These are phyloP conservation scores for Sinapis alba DNA, from an alignment of 441 rosid species.

Conservation along the genomic window DNA sequence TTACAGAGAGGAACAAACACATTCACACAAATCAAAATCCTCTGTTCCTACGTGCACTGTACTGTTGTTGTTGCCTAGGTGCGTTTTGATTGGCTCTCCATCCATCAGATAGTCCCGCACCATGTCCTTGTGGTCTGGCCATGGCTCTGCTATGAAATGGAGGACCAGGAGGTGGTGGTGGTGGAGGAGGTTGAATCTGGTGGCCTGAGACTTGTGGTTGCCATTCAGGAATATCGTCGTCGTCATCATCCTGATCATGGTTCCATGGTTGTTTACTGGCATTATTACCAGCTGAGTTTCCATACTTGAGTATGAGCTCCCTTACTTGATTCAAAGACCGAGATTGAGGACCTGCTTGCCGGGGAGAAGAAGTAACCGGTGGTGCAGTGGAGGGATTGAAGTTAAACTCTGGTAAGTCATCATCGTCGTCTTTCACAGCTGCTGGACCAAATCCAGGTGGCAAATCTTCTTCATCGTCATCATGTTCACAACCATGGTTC, in stretches of 20 bases:
- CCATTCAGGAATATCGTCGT: constrained; percentile 28
- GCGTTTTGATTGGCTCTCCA: constrained; percentile 21
- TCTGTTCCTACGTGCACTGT: constrained; percentile 44
- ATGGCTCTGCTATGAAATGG: constrained; percentile 28
- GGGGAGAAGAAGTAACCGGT: constrained; percentile 19
- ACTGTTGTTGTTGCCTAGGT: constrained; percentile 17
- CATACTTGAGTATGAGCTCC: constrained; percentile 80
- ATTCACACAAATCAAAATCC: constrained; percentile 48
- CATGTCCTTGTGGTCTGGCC: constrained; percentile 10
- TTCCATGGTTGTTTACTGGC: constrained; percentile 51
- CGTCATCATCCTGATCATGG: constrained; percentile 54
- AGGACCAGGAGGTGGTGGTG: constrained; percentile 27
- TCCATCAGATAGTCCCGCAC: neutral
- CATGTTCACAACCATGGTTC: constrained; percentile 19
- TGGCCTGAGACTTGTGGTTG: constrained; percentile 5
- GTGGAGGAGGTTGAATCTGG: constrained; percentile 18
- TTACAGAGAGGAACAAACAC: neutral
- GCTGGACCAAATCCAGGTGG: constrained; percentile 91
- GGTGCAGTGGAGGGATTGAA: constrained; percentile 27
- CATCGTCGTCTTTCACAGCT: constrained; percentile 66
- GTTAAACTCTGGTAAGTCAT: constrained; percentile 73
- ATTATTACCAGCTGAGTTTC: constrained; percentile 49
- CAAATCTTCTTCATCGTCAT: constrained; percentile 59
- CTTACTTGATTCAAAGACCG: constrained; percentile 53
- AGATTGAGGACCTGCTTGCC: constrained; percentile 10